Conservation (phyloP, 2,329 filamentous ascomycete species). For the Ceratocystis lukuohia region DNA sequence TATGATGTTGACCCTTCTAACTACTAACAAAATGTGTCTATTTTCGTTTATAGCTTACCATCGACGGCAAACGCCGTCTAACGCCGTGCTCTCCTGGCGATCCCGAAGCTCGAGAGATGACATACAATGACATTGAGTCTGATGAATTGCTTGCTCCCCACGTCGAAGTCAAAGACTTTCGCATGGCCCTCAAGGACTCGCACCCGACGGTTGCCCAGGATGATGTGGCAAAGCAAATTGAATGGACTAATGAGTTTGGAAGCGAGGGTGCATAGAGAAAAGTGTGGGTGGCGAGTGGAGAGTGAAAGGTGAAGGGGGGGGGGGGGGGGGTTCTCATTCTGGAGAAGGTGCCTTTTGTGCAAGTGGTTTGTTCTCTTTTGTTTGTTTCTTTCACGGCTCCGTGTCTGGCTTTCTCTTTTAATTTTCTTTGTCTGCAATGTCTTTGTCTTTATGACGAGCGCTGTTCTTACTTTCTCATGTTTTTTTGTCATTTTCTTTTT, state of each 20-base stretch:
- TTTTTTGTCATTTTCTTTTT: background rate
- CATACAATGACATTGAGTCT: conserved; percentile 74
- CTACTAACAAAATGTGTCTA: conserved; percentile 9
- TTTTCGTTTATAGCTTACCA: conserved; percentile 43
- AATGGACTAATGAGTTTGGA: conserved; percentile 94
- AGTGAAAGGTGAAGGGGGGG: no score
- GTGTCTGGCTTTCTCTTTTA: background rate
- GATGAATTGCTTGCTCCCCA: conserved; percentile 78
- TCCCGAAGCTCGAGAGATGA: conserved; percentile 75
- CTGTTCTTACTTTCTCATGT: background rate
- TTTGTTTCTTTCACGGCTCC: background rate
- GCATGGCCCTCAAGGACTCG: conserved; percentile 77
- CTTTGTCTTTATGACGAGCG: background rate
- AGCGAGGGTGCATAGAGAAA: conserved; percentile 55
- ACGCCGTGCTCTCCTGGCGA: conserved; percentile 95
- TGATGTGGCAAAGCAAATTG: conserved; percentile 69
- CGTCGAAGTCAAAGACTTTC: conserved; percentile 79
- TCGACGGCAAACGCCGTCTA: conserved; percentile 52
- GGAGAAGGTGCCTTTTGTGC: background rate
- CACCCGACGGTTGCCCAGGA: conserved; percentile 81
- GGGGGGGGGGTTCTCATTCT: no score
- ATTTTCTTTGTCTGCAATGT: background rate
- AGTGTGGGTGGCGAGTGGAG: no score
- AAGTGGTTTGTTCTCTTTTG: background rate
- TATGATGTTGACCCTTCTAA: background rate